Evolutionary conservation across 495 filamentous ascomycete genomes (phyloP).

Genomic region (Talaromyces ruber): DNA sequence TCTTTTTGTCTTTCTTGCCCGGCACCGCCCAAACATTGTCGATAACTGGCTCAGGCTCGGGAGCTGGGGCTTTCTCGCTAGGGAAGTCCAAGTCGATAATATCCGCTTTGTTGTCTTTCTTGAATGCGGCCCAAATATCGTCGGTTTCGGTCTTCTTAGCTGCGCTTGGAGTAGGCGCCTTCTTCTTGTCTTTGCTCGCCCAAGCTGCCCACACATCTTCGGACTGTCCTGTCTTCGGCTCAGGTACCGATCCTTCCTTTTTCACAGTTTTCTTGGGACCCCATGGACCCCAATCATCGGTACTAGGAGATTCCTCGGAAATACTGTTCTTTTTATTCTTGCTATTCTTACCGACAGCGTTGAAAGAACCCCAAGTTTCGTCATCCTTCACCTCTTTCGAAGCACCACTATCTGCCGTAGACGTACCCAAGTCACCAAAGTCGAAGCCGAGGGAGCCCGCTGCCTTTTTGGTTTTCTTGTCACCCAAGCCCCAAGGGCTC

Average conservation of each 20-base stretch:
- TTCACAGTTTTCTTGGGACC: constrained; percentile 1
- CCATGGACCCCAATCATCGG: constrained; percentile 7
- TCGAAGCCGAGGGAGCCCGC: constrained; percentile 28
- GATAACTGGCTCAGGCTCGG: constrained; percentile 13
- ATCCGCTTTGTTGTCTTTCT: constrained; percentile 9
- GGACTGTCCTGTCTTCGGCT: not conserved
- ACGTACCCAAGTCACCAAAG: constrained; percentile 33
- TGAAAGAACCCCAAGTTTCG: constrained; percentile 11
- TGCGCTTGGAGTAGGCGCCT: not conserved
- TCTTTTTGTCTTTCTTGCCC: constrained; percentile 19
- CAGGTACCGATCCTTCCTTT: not conserved
- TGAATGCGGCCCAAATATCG: constrained; percentile 11
- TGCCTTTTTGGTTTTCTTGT: constrained; percentile 25
- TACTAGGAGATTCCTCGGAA: constrained; percentile 9
- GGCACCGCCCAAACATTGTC: constrained; percentile 23
- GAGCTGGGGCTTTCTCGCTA: constrained; percentile 1
- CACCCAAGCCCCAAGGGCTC: constrained; percentile 33
- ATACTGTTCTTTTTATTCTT: constrained; percentile 21
- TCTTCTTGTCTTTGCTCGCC: constrained; percentile 8
- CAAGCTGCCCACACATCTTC: constrained; percentile 8
- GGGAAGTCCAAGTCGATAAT: not conserved
- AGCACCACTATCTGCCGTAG: constrained; percentile 8
- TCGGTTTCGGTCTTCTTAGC: constrained; percentile 7
- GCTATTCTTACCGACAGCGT: constrained; percentile 15
- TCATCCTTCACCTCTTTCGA: constrained; percentile 13